These are phyloP conservation scores for Ramalina intermedia DNA, from an alignment of 495 filamentous ascomycete species.

Conservation along the genomic window DNA sequence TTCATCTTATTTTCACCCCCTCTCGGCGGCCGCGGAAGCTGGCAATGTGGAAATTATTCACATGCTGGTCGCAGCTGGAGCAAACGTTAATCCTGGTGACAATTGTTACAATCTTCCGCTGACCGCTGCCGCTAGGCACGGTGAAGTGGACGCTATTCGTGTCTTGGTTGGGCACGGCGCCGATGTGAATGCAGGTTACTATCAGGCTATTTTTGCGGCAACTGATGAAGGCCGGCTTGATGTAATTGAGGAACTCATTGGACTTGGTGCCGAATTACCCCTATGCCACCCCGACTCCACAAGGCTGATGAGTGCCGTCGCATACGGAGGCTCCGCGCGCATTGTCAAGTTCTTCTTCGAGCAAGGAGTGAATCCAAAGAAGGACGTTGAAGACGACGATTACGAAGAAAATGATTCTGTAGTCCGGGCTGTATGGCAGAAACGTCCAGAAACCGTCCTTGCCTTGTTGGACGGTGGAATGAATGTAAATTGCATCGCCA, in stretches of 20 bases:
- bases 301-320: not conserved
- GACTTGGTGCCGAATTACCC: constrained; percentile 4
- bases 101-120: not conserved
- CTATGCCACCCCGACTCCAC: not conserved
- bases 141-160: not conserved
- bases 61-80: not conserved
- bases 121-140: not conserved
- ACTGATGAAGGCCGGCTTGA: not conserved
- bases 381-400: not conserved
- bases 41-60: not conserved
- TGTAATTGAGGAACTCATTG: constrained; percentile 3
- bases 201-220: constrained; percentile 2
- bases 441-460: too few species aligned
- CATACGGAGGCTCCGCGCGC: not conserved
- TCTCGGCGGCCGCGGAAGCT: not conserved
- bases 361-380: not conserved
- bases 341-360: not conserved
- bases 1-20: not conserved
- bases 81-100: not conserved
- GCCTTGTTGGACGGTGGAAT: too few species aligned
- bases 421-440: too few species aligned
- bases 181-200: constrained; percentile 2
- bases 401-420: not conserved
- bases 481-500: too few species aligned
- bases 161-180: constrained; percentile 7